Percentiles rank a stretch among this genome's conserved stretches.
Evolutionary conservation across 2,329 filamentous ascomycete genomes (phyloP).

Genomic region (Pyricularia grisea): DNA sequence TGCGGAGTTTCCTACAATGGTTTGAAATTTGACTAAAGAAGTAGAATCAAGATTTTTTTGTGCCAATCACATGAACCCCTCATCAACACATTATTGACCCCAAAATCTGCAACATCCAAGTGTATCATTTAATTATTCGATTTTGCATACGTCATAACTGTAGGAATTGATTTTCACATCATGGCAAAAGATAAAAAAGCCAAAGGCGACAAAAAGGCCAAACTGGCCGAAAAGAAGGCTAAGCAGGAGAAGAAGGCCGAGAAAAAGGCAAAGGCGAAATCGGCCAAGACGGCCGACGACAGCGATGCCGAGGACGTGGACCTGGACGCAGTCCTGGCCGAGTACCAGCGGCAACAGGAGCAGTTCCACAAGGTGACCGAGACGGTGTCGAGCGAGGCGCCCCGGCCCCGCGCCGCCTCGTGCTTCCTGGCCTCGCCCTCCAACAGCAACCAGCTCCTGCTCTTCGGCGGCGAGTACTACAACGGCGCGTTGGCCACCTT

Average conservation of each 20-base stretch:
- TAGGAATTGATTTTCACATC: not conserved
- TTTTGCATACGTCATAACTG: slow-evolving; percentile 2
- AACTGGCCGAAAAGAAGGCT: slow-evolving; percentile 52
- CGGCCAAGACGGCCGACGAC: slow-evolving; percentile 58
- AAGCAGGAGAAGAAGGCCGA: slow-evolving; percentile 88
- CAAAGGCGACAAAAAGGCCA: slow-evolving; percentile 33
- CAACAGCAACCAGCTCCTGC: slow-evolving; percentile 76
- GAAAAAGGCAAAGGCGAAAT: slow-evolving; percentile 68
- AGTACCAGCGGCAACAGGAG: slow-evolving; percentile 88
- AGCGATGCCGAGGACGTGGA: slow-evolving; percentile 90
- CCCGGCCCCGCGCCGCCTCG: slow-evolving; percentile 68
- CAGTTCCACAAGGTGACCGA: slow-evolving; percentile 93
- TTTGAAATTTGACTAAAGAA: not conserved
- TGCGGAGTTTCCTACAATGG: not conserved
- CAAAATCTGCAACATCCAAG: not conserved
- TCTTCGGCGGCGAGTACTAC: slow-evolving; percentile 94
- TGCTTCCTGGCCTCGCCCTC: slow-evolving; percentile 78
- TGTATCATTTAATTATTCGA: not conserved
- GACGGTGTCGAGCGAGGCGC: slow-evolving; percentile 58
- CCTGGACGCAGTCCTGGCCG: slow-evolving; percentile 83
- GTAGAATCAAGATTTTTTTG: not conserved
- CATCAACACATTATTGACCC: not conserved
- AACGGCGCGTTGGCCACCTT: slow-evolving; percentile 78
- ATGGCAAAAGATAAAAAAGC: slow-evolving; percentile 38
- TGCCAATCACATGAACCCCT: not conserved